A percentile compares a stretch with the other conserved stretches of the same genome.
These are phyloP conservation scores for Rhododendron kiyosumense DNA, from an alignment of 148 eudicot species.

Conservation along the genomic window DNA sequence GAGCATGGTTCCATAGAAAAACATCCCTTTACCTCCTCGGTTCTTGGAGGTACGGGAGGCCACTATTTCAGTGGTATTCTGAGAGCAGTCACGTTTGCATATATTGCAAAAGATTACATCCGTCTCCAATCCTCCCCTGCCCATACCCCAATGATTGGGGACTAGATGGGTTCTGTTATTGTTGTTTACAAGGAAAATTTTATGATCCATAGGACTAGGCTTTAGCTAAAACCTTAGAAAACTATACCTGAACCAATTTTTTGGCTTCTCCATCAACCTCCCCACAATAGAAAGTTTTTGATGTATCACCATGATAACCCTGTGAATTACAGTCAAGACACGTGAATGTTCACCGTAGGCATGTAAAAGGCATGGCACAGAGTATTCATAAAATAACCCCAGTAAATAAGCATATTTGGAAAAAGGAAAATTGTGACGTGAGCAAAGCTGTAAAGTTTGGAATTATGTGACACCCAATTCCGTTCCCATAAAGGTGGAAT, in stretches of 20 bases:
- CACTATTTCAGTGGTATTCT: no score
- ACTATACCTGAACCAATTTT: slow-evolving; percentile 75
- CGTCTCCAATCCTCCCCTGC: no score
- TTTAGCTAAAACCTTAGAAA: slow-evolving; percentile 4
- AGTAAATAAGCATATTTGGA: no score
- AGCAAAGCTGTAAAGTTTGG: not conserved
- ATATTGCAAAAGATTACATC: no score
- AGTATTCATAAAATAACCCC: not conserved
- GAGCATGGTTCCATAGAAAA: no score
- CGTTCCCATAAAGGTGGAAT: not conserved
- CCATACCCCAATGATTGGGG: no score
- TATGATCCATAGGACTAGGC: not conserved
- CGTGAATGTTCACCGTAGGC: not conserved
- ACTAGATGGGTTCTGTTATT: no score
- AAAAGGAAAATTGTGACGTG: not conserved
- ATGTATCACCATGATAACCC: slow-evolving; percentile 99
- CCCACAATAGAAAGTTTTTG: slow-evolving; percentile 87
- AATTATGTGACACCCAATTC: not conserved
- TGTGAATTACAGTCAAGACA: slow-evolving; percentile 28
- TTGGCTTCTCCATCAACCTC: slow-evolving; percentile 69
- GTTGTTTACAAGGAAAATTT: not conserved
- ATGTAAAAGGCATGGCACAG: not conserved
- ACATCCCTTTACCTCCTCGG: no score
- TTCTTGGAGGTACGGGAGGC: no score
- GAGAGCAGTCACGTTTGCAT: no score